Conservation (phyloP, 306 rosid species). For the Carpinus fangiana region DNA sequence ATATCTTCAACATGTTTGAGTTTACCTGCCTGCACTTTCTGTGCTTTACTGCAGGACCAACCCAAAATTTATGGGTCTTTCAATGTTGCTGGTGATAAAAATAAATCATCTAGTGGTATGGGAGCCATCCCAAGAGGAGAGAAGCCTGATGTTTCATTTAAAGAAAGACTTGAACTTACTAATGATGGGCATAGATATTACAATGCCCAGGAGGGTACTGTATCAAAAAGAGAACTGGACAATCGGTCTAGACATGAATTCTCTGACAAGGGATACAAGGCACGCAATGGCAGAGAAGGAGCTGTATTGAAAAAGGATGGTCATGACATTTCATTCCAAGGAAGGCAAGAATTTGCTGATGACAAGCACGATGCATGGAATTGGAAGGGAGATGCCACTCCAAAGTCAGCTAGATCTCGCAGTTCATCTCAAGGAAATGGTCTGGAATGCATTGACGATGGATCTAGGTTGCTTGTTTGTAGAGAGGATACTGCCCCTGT, state of each 20-base stretch:
- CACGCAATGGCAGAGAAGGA: conserved; percentile 41
- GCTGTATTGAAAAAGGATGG: conserved; percentile 37
- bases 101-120: conserved; percentile 37
- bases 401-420: conserved; percentile 39
- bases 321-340: conserved; percentile 34
- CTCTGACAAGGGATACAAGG: conserved; percentile 43
- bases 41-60: conserved; percentile 56
- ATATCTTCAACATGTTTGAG: conserved; percentile 17
- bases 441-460: conserved; percentile 41
- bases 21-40: conserved; percentile 25
- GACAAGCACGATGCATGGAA: conserved; percentile 43
- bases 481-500: conserved; percentile 41
- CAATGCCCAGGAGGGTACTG: conserved; percentile 42
- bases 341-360: conserved; percentile 43
- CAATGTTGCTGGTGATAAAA: conserved; percentile 26
- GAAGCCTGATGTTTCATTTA: conserved; percentile 1
- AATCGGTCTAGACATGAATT: conserved; percentile 41
- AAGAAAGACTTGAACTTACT: conserved; percentile 29
- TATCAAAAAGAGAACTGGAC: conserved; percentile 39
- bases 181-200: conserved; percentile 35
- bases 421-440: conserved; percentile 56
- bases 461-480: conserved; percentile 38
- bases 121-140: conserved; percentile 43
- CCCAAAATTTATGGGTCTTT: conserved; percentile 39
- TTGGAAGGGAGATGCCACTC: conserved; percentile 40